These are phyloP conservation scores for Kalmanozyma brasiliensis DNA, from an alignment of 1,284 basidiomycete genomes.

Conservation along the genomic window DNA sequence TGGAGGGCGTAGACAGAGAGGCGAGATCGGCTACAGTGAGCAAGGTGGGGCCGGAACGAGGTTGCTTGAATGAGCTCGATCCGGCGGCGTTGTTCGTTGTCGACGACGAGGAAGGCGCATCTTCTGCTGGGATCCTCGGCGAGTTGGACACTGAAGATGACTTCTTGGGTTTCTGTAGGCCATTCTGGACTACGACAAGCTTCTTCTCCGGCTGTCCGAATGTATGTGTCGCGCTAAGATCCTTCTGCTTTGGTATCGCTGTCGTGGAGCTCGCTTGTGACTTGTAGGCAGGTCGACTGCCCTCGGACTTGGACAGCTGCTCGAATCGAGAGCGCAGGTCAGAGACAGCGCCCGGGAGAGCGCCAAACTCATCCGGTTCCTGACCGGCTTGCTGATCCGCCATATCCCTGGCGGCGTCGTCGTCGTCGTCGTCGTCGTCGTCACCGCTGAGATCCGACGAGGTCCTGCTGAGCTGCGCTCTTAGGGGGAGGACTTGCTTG, in stretches of 20 bases:
- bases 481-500: neutral
- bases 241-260: conserved; percentile 11
- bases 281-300: conserved; percentile 21
- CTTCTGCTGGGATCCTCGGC: conserved; percentile 8
- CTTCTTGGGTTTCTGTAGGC: conserved; percentile 20
- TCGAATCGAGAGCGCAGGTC: conserved; percentile 48
- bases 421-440: neutral
- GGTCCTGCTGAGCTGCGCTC: neutral
- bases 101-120: conserved; percentile 5
- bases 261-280: conserved; percentile 5
- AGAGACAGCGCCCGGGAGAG: conserved; percentile 42
- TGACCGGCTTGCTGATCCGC: conserved; percentile 22
- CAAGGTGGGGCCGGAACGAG: conserved; percentile 7
- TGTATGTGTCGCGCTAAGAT: conserved; percentile 33
- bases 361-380: conserved; percentile 48
- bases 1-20: conserved; percentile 6
- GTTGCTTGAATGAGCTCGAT: neutral
- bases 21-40: conserved; percentile 23
- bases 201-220: conserved; percentile 44
- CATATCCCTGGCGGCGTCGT: conserved; percentile 15
- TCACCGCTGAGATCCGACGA: neutral
- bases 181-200: conserved; percentile 16
- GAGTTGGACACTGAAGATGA: conserved; percentile 2
- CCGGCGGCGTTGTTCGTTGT: neutral
- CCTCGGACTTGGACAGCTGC: conserved; percentile 48